Evolutionary conservation across 768 basidiomycete genomes (phyloP).

Genomic region (Lactarius quietus): DNA sequence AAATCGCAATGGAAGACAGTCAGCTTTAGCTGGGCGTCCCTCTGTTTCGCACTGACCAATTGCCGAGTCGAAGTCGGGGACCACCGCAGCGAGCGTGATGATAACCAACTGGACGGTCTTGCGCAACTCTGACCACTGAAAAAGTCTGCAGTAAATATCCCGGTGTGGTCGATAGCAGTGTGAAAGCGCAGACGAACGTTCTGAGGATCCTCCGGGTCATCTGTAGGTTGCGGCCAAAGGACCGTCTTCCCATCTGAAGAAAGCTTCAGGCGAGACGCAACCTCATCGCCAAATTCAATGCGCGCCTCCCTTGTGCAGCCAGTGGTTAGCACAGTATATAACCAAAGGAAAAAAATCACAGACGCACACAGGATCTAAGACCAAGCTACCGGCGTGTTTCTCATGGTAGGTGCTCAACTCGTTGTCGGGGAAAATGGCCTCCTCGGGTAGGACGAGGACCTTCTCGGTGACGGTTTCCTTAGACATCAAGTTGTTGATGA

Average conservation of each 20-base stretch:
- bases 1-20: no score
- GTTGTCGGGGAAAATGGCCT: constrained; percentile 23
- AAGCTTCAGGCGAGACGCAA: constrained; percentile 55
- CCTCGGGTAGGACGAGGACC: not conserved
- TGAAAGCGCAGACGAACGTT: constrained; percentile 38
- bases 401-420: constrained; percentile 48
- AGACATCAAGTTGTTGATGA: not conserved
- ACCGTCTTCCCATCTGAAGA: constrained; percentile 54
- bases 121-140: constrained; percentile 49
- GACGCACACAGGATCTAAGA: constrained; percentile 58
- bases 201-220: constrained; percentile 61
- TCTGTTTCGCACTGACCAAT: constrained; percentile 42
- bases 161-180: no score
- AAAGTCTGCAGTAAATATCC: constrained; percentile 19
- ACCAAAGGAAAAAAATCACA: not conserved
- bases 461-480: constrained; percentile 1
- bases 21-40: not conserved
- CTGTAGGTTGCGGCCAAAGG: constrained; percentile 67
- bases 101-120: constrained; percentile 58
- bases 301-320: constrained; percentile 48
- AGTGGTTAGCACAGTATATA: not conserved
- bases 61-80: constrained; percentile 66
- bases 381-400: constrained; percentile 51
- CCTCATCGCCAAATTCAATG: constrained; percentile 54
- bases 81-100: constrained; percentile 58